These are phyloP conservation scores for Orbilia blumenaviensis DNA, from an alignment of 2,329 filamentous ascomycete species.

Conservation along the genomic window DNA sequence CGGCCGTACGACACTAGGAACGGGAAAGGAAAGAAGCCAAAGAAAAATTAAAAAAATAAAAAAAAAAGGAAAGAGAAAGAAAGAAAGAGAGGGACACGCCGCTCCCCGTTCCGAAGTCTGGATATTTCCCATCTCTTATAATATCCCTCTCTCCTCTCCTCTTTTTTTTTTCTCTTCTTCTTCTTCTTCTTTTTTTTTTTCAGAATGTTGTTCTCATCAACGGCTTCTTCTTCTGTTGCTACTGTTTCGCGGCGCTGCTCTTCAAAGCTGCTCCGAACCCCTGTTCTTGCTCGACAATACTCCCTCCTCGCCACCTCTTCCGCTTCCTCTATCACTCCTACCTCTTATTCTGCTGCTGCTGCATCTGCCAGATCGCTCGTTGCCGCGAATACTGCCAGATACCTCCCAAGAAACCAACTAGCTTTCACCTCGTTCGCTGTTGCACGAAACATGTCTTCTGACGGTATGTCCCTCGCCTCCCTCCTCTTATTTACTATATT, in stretches of 20 bases:
- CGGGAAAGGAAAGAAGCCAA: too few species aligned
- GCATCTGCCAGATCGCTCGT: slow-evolving; percentile 35
- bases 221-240: slow-evolving; percentile 29
- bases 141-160: background rate
- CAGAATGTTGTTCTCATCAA: slow-evolving; percentile 41
- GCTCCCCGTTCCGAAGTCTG: slow-evolving; percentile 5
- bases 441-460: slow-evolving; percentile 40
- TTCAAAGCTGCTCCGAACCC: slow-evolving; percentile 36
- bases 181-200: background rate
- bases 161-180: background rate
- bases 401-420: slow-evolving; percentile 22
- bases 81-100: too few species aligned
- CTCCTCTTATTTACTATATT: too few species aligned
- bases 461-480: background rate
- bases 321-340: background rate
- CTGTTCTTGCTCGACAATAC: slow-evolving; percentile 17
- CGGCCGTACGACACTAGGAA: too few species aligned
- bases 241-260: slow-evolving; percentile 44
- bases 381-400: background rate
- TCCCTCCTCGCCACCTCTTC: background rate
- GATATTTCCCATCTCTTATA: background rate
- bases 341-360: background rate
- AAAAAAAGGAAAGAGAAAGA: too few species aligned
- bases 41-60: slow-evolving; percentile 12
- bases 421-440: slow-evolving; percentile 29